Percentiles rank a stretch among this genome's conserved stretches.
phyloP scores from a whole-genome alignment of 192 early-diverging fungal species.

The Spizellomyces punctatus region DNA sequence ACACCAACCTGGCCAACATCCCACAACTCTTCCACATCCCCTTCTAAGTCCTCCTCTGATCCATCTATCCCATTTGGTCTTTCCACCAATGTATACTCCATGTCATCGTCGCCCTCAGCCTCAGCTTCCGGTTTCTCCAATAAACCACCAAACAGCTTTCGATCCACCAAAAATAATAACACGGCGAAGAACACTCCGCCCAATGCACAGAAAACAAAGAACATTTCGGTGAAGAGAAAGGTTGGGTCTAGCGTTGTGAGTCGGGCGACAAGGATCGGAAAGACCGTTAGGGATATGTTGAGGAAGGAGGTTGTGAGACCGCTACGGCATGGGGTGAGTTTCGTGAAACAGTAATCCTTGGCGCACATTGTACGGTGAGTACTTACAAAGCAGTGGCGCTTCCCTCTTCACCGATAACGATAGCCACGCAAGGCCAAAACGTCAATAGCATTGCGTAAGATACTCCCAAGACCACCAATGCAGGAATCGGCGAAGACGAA shows the following conservation, averaged over 20 bases:
- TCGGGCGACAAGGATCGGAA: constrained; percentile 58
- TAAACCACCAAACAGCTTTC: constrained; percentile 8
- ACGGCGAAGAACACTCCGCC: constrained; percentile 20
- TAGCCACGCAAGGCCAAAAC: constrained; percentile 55
- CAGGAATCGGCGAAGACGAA: constrained; percentile 35
- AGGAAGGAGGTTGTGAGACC: constrained; percentile 52
- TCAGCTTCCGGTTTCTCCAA: constrained; percentile 11
- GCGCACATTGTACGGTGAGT: too few species aligned
- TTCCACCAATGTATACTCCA: neutral
- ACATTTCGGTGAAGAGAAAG: constrained; percentile 39
- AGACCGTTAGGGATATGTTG: constrained; percentile 54
- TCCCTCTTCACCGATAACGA: constrained; percentile 44
- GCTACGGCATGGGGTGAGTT: constrained; percentile 16
- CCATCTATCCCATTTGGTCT: neutral
- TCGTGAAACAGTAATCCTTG: neutral
- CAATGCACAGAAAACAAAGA: constrained; percentile 33
- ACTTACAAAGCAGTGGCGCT: constrained; percentile 51
- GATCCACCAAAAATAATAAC: constrained; percentile 33
- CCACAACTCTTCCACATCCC: too few species aligned
- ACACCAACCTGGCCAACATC: too few species aligned
- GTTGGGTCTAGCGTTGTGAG: constrained; percentile 46
- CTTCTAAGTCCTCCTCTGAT: too few species aligned
- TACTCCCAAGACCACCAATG: constrained; percentile 48
- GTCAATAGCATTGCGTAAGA: constrained; percentile 51
- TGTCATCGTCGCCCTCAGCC: neutral